phyloP scores from a whole-genome alignment of 176 grass and related monocot genomes.

The Puya raimondii region DNA sequence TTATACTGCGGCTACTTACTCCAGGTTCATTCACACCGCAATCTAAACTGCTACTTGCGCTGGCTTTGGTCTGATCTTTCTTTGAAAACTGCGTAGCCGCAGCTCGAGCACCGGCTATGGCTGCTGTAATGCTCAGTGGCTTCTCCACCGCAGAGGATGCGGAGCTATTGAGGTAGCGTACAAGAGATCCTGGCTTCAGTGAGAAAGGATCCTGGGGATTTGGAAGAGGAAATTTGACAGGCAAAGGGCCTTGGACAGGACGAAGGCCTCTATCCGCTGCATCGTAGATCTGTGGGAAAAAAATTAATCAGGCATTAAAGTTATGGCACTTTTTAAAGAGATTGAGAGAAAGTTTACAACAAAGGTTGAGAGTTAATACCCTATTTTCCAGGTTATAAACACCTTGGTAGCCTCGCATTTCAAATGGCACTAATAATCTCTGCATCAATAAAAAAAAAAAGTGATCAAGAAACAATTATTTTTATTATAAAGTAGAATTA shows the following conservation, averaged over 20 bases:
- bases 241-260: constrained; percentile 49
- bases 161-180: constrained; percentile 7
- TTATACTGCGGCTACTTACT: not conserved
- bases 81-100: constrained; percentile 64
- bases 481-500: not conserved
- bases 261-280: constrained; percentile 62
- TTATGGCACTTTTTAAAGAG: not conserved
- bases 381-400: constrained; percentile 77
- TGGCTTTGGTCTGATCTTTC: constrained; percentile 14
- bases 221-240: constrained; percentile 77
- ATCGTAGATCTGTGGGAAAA: constrained; percentile 47
- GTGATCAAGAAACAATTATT: not conserved
- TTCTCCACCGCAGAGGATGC: constrained; percentile 21
- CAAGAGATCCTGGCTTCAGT: constrained; percentile 48
- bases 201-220: constrained; percentile 39
- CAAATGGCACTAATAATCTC: constrained; percentile 73
- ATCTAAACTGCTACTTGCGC: constrained; percentile 5
- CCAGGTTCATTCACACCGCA: constrained; percentile 3
- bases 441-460: constrained; percentile 18
- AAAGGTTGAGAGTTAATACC: constrained; percentile 19
- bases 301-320: not conserved
- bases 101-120: constrained; percentile 57
- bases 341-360: not conserved
- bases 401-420: constrained; percentile 76
- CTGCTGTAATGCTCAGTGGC: constrained; percentile 41